Evolutionary conservation across 352 stramenopile genomes (phyloP), one percentile per base, ranked within the genome.

Genomic region (Phytophthora boehmeriae): DNA sequence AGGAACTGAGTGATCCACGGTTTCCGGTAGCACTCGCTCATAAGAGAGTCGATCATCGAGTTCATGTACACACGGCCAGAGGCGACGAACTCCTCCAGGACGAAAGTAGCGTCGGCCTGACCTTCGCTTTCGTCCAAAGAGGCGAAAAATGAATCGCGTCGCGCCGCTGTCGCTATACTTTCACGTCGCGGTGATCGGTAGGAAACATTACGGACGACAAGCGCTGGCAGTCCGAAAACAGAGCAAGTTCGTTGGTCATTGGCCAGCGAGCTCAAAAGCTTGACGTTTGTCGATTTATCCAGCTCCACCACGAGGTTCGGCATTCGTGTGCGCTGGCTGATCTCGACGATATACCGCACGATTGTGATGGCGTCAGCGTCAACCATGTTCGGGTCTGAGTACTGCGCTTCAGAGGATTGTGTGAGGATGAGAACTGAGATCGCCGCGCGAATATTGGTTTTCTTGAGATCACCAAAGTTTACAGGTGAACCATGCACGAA

Each of bases 301-400:
- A 93, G 58, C 44, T 93, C 85, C 0, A 92, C 80, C 0, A 93
- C 75, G 17, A 93, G 59, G 39, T 92, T 93, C 1, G 79, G 83
- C 72, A 90, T 88, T 19, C 56, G 53, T 5, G 71, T 76, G 20
- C 75, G 79, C 54, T 90, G 80, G 28, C 75, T 89, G 53, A 89
- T 91, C 73, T 93, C 85, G 13, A 93, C 75, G 20, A 93, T 93
- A 52, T 90, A 92, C 1, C 82, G 80, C 58, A 93, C 69, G 27
- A 81, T 90, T 5, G 85, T 93, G 60, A 93, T 93, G 9, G 85
- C 85, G 47, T 93, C 79, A 5, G 85, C 82, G 41, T 93, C 85
- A 5, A 93, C 72, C 85, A 93, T 93, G 48, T 93, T 93, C 5
- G 80, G 75, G 42, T 93, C 85, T 0, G 82, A 74, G 53, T 90